Conservation (phyloP, 352 stramenopile genomes). For the Thalassiosira exigua region DNA sequence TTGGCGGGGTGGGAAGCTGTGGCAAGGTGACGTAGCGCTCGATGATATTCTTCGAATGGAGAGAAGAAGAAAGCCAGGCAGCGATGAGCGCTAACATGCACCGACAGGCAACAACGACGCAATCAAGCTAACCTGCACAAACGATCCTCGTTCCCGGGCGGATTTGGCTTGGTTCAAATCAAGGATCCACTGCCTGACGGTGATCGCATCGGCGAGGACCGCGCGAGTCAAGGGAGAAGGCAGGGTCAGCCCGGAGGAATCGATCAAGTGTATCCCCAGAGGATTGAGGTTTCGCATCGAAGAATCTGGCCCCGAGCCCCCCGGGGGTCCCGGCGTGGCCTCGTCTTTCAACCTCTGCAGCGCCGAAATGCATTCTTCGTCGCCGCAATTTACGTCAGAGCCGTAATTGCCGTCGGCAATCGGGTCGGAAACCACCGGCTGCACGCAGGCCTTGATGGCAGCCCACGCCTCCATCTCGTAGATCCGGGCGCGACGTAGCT, state of each 20-base stretch:
- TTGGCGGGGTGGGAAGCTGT: conserved; percentile 50
- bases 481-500: conserved; percentile 49
- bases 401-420: not conserved
- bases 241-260: conserved; percentile 21
- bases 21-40: conserved; percentile 48
- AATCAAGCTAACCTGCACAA: conserved; percentile 60
- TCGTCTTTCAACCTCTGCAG: conserved; percentile 55
- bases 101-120: not conserved
- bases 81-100: conserved; percentile 12
- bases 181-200: conserved; percentile 68
- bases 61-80: conserved; percentile 7
- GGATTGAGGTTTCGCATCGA: conserved; percentile 67
- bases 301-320: conserved; percentile 5
- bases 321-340: conserved; percentile 6
- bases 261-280: conserved; percentile 44
- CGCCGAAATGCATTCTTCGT: conserved; percentile 53
- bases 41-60: conserved; percentile 37
- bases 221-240: conserved; percentile 50
- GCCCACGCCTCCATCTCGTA: conserved; percentile 63
- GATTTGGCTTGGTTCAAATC: conserved; percentile 65
- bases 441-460: conserved; percentile 54
- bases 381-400: not conserved
- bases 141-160: conserved; percentile 58
- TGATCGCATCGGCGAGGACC: conserved; percentile 69
- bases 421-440: conserved; percentile 25